Base-by-base conservation (phyloP, 176 grass and related monocot species). In the Triticum monococcum region DNA sequence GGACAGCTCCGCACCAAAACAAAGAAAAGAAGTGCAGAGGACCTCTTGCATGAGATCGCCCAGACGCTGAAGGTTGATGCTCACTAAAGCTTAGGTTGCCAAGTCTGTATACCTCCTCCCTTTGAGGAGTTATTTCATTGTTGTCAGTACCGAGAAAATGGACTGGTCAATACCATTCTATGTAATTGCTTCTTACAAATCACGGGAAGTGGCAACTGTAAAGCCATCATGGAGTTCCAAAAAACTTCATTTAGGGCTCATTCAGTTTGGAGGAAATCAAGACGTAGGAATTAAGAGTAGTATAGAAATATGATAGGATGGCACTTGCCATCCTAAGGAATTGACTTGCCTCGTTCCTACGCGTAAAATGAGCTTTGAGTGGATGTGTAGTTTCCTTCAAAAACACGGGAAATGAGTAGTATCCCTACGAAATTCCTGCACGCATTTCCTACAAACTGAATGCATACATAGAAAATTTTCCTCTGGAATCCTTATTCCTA, bases 21-120 rank as follows among this genome's bases (percentile, higher is more conserved):
- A 75, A 92, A 81, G 18, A 66, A 65, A 88, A 82, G 32, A 90
- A 90, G 20, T 22, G 76, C 91, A 0, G 80, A 88, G 31, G 66
- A 62, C 23, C 56, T 92, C 13, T 31, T 97, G 78, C 83, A 70
- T 81, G 82, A 94, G 68, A 94, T 97, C 13, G 61, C 86, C 22
- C 28, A 48, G 17, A 86, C 89, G 89, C 70, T 92, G 62, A 88
- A 81, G 67, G 23, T 86, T 57, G 68, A 89, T 68, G 79, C 70
- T 13, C 80, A 87, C 75, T 86, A 52, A 52, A 79, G 9, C 8
- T 71, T 77, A 23, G 2, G n/a, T 30, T 76, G 25, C 18, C 37
- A 73, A 87, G 20, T 35, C 63, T 68, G 65, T 68, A 35, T 35
- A 68, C 65, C 8, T 31, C 9, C 64, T 7, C 2, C 31, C 20